Conservation (phyloP, 2,329 filamentous ascomycete species). For the Emericellopsis atlantica region DNA sequence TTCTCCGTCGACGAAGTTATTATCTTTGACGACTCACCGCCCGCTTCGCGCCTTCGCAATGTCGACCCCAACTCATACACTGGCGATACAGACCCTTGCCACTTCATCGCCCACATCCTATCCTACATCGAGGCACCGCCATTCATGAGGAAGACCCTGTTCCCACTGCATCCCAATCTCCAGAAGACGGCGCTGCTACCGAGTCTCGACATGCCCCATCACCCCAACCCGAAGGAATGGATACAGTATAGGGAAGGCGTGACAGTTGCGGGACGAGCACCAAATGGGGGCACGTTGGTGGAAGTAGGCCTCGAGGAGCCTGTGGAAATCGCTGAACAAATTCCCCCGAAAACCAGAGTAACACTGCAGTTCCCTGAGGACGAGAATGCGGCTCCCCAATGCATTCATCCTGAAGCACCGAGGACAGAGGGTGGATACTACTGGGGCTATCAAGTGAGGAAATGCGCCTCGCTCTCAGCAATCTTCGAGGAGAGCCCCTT, state of each 20-base stretch:
- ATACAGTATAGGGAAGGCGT: conserved; percentile 71
- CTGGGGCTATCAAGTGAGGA: conserved; percentile 70
- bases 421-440: conserved; percentile 70
- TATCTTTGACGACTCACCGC: conserved; percentile 60
- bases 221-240: conserved; percentile 65
- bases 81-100: conserved; percentile 60
- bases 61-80: conserved; percentile 42
- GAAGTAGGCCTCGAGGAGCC: conserved; percentile 44
- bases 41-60: conserved; percentile 27
- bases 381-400: conserved; percentile 32
- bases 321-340: conserved; percentile 41
- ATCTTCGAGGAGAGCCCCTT: conserved; percentile 69
- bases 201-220: conserved; percentile 75
- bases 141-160: conserved; percentile 63
- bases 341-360: conserved; percentile 60
- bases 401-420: conserved; percentile 56
- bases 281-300: conserved; percentile 37
- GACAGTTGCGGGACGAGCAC: conserved; percentile 35
- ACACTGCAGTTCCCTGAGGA: conserved; percentile 54
- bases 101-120: conserved; percentile 69
- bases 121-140: conserved; percentile 77
- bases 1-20: conserved; percentile 79
- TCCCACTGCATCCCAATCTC: conserved; percentile 69
- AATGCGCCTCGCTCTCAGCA: conserved; percentile 50
- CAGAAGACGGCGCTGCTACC: conserved; percentile 60